Percentiles rank a stretch among this genome's conserved stretches.
phyloP scores from a whole-genome alignment of 306 rosid genomes.

The Vigna radiata region DNA sequence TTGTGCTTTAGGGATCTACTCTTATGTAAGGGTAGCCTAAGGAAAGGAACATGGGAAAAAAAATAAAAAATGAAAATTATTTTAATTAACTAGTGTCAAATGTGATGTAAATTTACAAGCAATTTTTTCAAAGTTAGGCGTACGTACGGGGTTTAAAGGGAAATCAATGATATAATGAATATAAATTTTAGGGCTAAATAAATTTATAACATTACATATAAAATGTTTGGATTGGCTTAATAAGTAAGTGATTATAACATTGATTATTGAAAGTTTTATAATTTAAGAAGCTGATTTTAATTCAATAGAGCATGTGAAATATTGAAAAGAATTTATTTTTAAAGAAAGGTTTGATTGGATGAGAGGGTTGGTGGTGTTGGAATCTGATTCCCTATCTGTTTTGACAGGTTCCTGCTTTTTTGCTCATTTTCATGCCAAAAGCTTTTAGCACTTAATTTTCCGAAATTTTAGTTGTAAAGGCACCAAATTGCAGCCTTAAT shows the following conservation, averaged over 20 bases:
- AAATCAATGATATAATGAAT: background rate
- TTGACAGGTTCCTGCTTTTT: conserved; percentile 55
- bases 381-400: conserved; percentile 57
- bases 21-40: background rate
- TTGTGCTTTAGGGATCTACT: background rate
- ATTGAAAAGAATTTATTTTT: background rate
- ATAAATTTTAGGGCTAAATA: no score
- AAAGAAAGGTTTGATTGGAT: conserved; percentile 31
- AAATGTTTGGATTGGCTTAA: no score
- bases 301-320: no score
- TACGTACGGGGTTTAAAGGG: background rate
- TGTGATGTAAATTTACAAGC: background rate
- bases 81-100: background rate
- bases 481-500: conserved; percentile 63
- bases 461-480: conserved; percentile 57
- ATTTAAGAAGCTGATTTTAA: no score
- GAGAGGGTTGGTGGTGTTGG: conserved; percentile 56
- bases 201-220: no score
- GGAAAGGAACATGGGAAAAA: background rate
- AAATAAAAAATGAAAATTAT: background rate
- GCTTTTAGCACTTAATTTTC: conserved; percentile 48
- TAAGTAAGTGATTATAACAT: no score
- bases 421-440: conserved; percentile 60
- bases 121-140: no score
- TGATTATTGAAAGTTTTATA: no score